Conservation (phyloP, 106 monocot species). For the Gastrodia elata region DNA sequence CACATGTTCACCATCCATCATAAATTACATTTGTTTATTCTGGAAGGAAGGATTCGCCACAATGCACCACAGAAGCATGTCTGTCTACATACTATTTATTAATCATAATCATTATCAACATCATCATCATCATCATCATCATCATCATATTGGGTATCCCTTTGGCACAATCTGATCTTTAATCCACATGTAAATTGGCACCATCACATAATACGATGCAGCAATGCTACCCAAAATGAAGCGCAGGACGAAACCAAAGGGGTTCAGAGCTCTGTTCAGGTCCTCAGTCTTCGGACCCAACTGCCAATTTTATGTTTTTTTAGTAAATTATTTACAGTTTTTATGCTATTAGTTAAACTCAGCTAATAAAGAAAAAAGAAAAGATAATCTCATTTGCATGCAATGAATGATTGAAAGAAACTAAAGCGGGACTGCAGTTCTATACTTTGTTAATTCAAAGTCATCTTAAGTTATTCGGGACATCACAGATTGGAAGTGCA, state of each 20-base stretch:
- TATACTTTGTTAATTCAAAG: no score
- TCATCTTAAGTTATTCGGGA: no score
- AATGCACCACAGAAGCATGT: neutral
- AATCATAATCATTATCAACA: neutral
- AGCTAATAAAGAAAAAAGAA: no score
- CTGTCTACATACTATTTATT: no score
- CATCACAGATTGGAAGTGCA: no score
- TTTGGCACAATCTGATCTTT: slow-evolving; percentile 93
- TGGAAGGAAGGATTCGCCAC: neutral
- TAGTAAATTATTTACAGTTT: no score
- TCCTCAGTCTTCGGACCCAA: slow-evolving; percentile 95
- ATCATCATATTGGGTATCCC: slow-evolving; percentile 62
- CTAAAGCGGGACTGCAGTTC: no score
- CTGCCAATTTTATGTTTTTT: slow-evolving; percentile 23
- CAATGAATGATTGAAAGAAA: no score
- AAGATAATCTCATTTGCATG: no score
- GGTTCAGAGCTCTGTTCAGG: slow-evolving; percentile 75
- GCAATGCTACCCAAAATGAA: slow-evolving; percentile 73
- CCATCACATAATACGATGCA: slow-evolving; percentile 70
- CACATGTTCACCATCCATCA: no score
- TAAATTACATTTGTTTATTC: neutral
- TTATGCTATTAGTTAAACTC: no score
- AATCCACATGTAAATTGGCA: slow-evolving; percentile 98
- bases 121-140: neutral
- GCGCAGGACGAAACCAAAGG: slow-evolving; percentile 77